A percentile compares a stretch with the other conserved stretches of the same genome.
Evolutionary conservation across 208 protist genomes (phyloP).

Genomic region (Borovskyia barvae): DNA sequence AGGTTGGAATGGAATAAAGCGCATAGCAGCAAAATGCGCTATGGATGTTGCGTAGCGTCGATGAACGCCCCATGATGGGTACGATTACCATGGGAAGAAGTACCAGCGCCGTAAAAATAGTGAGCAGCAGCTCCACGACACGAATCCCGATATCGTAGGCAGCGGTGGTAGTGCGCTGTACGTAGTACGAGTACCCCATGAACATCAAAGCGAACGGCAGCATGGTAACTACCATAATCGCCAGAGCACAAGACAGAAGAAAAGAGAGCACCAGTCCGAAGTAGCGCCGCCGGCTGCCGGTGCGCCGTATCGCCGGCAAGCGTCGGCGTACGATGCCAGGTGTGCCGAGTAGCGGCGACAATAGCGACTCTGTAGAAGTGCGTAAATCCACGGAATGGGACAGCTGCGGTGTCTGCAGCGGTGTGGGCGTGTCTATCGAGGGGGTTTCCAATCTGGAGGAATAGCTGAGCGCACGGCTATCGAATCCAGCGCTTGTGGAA

Average conservation of each 20-base stretch:
- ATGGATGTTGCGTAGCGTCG: slow-evolving; percentile 34
- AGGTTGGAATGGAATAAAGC: slow-evolving; percentile 80
- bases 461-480: too few relatives aligned
- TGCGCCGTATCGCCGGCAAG: background rate
- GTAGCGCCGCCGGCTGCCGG: slow-evolving; percentile 5
- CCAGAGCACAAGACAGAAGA: slow-evolving; percentile 27
- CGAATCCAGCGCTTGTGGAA: background rate
- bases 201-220: slow-evolving; percentile 41
- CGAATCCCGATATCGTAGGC: slow-evolving; percentile 22
- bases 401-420: background rate
- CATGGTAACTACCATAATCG: slow-evolving; percentile 40
- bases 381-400: slow-evolving; percentile 18
- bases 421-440: too few relatives aligned
- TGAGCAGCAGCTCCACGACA: slow-evolving; percentile 34
- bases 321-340: slow-evolving; percentile 5
- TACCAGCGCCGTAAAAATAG: slow-evolving; percentile 40
- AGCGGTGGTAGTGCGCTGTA: slow-evolving; percentile 20
- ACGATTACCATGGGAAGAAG: slow-evolving; percentile 45
- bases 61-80: slow-evolving; percentile 24
- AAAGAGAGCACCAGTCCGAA: slow-evolving; percentile 15
- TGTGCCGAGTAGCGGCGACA: slow-evolving; percentile 14
- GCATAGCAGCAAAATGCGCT: slow-evolving; percentile 48
- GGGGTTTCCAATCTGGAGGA: too few relatives aligned
- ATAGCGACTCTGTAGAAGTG: slow-evolving; percentile 3
- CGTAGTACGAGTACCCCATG: slow-evolving; percentile 50